Base-by-base conservation (phyloP, 2,329 filamentous ascomycete genomes). In the Hawksworthiomyces lignivorus region DNA sequence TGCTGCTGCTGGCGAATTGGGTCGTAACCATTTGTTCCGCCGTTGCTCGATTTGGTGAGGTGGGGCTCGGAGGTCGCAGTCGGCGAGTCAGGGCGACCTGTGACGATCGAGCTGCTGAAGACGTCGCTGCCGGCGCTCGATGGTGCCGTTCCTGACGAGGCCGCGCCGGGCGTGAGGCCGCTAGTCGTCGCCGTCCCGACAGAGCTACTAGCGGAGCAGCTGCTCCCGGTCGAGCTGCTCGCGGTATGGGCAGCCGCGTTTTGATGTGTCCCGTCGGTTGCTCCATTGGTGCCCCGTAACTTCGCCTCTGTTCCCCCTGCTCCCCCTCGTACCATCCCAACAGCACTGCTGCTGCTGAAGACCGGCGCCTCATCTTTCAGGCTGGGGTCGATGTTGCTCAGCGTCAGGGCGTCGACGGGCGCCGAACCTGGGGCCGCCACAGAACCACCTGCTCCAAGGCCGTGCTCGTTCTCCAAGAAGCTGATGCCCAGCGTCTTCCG, bases 401-500 rank as follows among this genome's bases (percentile, higher is more conserved):
- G 41, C 28, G 47, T 50, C 33, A 45, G 15, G 20, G 39, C 30
- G 27, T 51, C 47, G 27, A 49, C 41, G 5, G 44, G 43, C 2
- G 45, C 44, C 10, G 43, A 15, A 15, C 21, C 35, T 5, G 18
- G 24, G n/a, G 41, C 34, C 14, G n/a, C 21, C 10, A 21, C 14
- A n/a, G n/a, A n/a, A n/a, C n/a, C n/a, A n/a, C n/a, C n/a, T 15
- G 41, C 14, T 36, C 43, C 21, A 39, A 49, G 17, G 42, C 28
- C 19, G 17, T 24, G 46, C 32, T 45, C 52, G 38, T 52, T 50
- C 44, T 44, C 45, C 15, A 59, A 18, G 39, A 56, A 59, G 7
- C 52, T 53, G 32, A 58, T 55, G 12, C 63, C 63, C 14, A 76
- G 60, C 4, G 69, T 65, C 53, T 69, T 71, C 53, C 68, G 71